A percentile compares a stretch with the other conserved stretches of the same genome.
These are phyloP conservation scores for Saturnispora hagleri DNA, from an alignment of 805 yeast species.

Conservation along the genomic window DNA sequence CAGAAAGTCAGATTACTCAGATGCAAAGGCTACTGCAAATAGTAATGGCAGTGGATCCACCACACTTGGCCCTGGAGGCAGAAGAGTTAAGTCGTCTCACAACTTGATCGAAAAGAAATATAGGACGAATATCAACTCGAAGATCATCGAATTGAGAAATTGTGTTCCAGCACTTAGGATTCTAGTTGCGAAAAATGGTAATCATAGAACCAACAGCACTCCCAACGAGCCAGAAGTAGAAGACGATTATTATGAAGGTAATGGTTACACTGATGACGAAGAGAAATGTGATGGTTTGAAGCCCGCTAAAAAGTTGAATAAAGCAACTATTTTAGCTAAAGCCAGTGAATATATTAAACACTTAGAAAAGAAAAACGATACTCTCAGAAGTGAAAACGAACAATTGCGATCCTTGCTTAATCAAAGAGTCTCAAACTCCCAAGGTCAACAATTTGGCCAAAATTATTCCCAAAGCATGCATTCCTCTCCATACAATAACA, in stretches of 20 bases:
- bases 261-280: conserved; percentile 47
- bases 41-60: conserved; percentile 6
- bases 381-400: conserved; percentile 40
- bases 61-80: conserved; percentile 16
- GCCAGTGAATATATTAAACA: conserved; percentile 74
- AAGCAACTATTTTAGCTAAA: conserved; percentile 66
- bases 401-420: conserved; percentile 22
- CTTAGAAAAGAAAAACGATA: conserved; percentile 51
- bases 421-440: conserved; percentile 6
- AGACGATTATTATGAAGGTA: conserved; percentile 40
- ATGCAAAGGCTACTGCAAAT: conserved; percentile 3
- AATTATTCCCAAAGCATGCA: conserved; percentile 12
- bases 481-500: conserved; percentile 13
- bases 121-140: conserved; percentile 70
- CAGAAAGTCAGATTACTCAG: conserved; percentile 8
- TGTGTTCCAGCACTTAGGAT: conserved; percentile 71
- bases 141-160: conserved; percentile 61
- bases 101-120: conserved; percentile 78
- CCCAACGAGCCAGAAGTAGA: conserved; percentile 34
- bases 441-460: conserved; percentile 7
- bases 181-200: conserved; percentile 28
- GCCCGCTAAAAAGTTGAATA: conserved; percentile 69
- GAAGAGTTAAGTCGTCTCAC: conserved; percentile 57
- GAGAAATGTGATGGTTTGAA: conserved; percentile 59
- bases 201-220: conserved; percentile 25